A percentile compares a stretch with the other conserved stretches of the same genome.
Evolutionary conservation across 1,139 yeast genomes (phyloP).

Genomic region (Pichia sp.): DNA sequence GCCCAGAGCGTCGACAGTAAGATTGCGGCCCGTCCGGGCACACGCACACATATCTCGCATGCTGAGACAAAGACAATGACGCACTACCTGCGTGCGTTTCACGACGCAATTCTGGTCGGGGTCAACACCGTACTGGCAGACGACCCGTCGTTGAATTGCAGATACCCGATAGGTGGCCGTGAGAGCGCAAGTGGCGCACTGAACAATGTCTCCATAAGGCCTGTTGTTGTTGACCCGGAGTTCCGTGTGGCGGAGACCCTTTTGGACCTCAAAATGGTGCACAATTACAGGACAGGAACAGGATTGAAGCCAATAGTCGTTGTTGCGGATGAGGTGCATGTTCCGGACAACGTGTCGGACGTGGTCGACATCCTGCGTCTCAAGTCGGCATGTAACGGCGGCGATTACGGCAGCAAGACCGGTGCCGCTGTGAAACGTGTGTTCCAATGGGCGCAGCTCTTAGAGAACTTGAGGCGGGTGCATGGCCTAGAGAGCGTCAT

Average conservation of each 20-base stretch:
- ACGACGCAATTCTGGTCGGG: constrained; percentile 83
- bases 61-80: constrained; percentile 90
- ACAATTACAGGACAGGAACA: constrained; percentile 37
- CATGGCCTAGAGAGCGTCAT: constrained; percentile 50
- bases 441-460: constrained; percentile 51
- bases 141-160: constrained; percentile 82
- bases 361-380: background rate
- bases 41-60: constrained; percentile 76
- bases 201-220: constrained; percentile 38
- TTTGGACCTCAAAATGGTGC: constrained; percentile 45
- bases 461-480: constrained; percentile 37
- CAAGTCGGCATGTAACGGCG: background rate
- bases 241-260: constrained; percentile 48
- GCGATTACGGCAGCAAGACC: too few species aligned
- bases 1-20: constrained; percentile 87
- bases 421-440: background rate
- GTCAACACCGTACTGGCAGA: constrained; percentile 78
- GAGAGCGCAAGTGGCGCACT: background rate
- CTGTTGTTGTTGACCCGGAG: constrained; percentile 74
- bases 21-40: constrained; percentile 74
- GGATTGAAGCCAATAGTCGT: constrained; percentile 67
- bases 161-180: constrained; percentile 33
- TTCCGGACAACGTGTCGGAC: background rate
- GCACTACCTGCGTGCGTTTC: constrained; percentile 73
- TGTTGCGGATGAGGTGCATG: background rate